These are phyloP conservation scores for Pinus albicaulis DNA, from an alignment of 75 land plant species.

Conservation along the genomic window DNA sequence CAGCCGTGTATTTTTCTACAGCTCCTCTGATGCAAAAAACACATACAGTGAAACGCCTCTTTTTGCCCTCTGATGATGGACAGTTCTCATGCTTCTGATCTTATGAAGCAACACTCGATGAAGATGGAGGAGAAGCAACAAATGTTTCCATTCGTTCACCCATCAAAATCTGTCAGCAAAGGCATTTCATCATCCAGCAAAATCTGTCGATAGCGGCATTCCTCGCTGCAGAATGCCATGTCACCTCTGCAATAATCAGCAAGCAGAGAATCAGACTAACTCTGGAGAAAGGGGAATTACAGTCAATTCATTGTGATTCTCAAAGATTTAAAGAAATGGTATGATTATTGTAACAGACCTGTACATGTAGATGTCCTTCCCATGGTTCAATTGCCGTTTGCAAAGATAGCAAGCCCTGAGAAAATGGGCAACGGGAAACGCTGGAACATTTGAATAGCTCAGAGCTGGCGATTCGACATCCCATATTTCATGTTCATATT, in stretches of 20 bases:
- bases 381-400: slow-evolving; percentile 20
- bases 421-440: slow-evolving; percentile 10
- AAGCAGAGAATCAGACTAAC: background rate
- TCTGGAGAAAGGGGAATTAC: background rate
- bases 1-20: slow-evolving; percentile 2
- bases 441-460: background rate
- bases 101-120: background rate
- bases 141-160: slow-evolving; percentile 31
- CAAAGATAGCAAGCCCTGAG: slow-evolving; percentile 29
- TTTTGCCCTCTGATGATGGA: background rate
- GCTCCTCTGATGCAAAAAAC: background rate
- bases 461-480: slow-evolving; percentile 4
- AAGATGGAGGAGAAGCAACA: background rate
- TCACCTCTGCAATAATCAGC: slow-evolving; percentile 52
- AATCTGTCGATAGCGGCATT: slow-evolving; percentile 61
- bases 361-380: slow-evolving; percentile 41
- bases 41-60: background rate
- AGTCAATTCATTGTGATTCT: background rate
- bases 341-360: slow-evolving; percentile 12
- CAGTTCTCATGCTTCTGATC: background rate
- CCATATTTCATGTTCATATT: background rate
- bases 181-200: slow-evolving; percentile 15
- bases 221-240: slow-evolving; percentile 66
- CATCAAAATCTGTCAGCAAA: no score
- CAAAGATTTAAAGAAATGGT: background rate